These are phyloP conservation scores for Pleurotus salmoneostramineus DNA, from an alignment of 768 basidiomycete species.

Conservation along the genomic window DNA sequence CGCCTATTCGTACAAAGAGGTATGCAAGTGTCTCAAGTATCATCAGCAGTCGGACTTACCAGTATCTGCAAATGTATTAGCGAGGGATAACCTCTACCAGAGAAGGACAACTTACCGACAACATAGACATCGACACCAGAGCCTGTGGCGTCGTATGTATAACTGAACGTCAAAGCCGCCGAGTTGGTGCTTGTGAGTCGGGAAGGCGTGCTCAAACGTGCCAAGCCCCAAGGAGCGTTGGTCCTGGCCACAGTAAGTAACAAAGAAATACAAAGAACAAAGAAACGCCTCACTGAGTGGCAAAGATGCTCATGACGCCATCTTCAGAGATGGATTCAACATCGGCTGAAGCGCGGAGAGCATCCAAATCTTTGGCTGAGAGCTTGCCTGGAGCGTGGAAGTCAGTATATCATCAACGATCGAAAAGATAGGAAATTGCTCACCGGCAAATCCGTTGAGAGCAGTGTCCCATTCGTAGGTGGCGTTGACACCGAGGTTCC, in stretches of 20 bases:
- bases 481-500: constrained; percentile 4
- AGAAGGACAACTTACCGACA: constrained; percentile 23
- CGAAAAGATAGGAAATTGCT: background rate
- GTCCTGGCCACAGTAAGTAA: constrained; percentile 14
- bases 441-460: constrained; percentile 23
- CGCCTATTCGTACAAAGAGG: constrained; percentile 10
- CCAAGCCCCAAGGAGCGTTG: constrained; percentile 29
- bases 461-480: constrained; percentile 11
- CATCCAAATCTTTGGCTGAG: constrained; percentile 18
- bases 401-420: background rate
- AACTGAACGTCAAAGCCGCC: constrained; percentile 17
- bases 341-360: constrained; percentile 19
- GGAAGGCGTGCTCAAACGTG: constrained; percentile 18
- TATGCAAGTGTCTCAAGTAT: no score
- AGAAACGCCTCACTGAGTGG: background rate
- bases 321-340: constrained; percentile 27
- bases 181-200: constrained; percentile 11
- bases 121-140: constrained; percentile 34
- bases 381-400: constrained; percentile 12
- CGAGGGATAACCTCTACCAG: background rate
- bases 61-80: constrained; percentile 17
- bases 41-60: constrained; percentile 11
- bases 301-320: constrained; percentile 21
- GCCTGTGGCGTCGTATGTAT: constrained; percentile 25
- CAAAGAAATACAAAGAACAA: background rate